Percentiles rank a stretch among this genome's conserved stretches.
Evolutionary conservation across 495 filamentous ascomycete species (phyloP).

Genomic region (Zalerion maritima): DNA sequence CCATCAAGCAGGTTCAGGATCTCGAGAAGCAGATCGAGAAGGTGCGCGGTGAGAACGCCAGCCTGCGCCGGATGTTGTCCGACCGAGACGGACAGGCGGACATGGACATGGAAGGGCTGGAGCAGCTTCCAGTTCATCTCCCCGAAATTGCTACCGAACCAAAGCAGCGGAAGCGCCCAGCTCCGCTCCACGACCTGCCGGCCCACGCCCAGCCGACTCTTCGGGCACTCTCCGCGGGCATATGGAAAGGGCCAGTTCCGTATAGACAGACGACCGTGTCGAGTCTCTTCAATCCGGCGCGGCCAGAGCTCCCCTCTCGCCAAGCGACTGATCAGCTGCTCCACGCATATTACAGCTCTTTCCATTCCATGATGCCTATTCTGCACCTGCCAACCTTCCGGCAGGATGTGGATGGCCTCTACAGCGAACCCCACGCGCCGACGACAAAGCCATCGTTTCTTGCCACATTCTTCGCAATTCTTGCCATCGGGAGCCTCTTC

Average conservation of each 20-base stretch:
- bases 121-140: constrained; percentile 47
- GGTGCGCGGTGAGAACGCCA: constrained; percentile 57
- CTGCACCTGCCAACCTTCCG: constrained; percentile 82
- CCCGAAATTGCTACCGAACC: constrained; percentile 56
- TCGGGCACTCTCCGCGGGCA: constrained; percentile 55
- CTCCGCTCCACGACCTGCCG: constrained; percentile 51
- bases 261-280: constrained; percentile 43
- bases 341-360: constrained; percentile 54
- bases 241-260: constrained; percentile 68
- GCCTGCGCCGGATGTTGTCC: constrained; percentile 45
- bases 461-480: constrained; percentile 67
- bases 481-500: constrained; percentile 76
- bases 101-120: constrained; percentile 44
- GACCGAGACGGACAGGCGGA: constrained; percentile 29
- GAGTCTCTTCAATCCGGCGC: constrained; percentile 32
- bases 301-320: constrained; percentile 56
- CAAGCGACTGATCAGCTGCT: constrained; percentile 61
- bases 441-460: constrained; percentile 60
- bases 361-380: constrained; percentile 70
- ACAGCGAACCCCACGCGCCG: constrained; percentile 48
- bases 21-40: constrained; percentile 78
- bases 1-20: constrained; percentile 98
- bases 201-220: constrained; percentile 58
- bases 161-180: constrained; percentile 42
- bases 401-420: constrained; percentile 61